Base-by-base conservation (phyloP, 352 stramenopile genomes). In the Pythium diclinum region DNA sequence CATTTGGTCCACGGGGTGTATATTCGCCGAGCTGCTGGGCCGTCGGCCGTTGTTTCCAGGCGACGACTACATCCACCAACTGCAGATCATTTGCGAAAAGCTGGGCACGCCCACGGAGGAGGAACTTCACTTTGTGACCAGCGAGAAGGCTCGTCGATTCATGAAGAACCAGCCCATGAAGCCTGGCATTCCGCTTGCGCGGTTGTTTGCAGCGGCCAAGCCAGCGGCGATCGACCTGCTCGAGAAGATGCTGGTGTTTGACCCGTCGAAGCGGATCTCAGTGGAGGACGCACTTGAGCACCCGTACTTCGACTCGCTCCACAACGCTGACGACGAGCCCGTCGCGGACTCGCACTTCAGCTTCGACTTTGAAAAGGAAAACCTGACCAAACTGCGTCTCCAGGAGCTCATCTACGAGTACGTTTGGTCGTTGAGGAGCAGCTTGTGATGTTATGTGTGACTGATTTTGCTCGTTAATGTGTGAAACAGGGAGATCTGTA, bases 61-160 rank as follows among this genome's bases (percentile, higher is more conserved):
- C 1, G 94, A 99, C 58, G 97, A 99, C 76, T 99, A 99, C 76
- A 99, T 99, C 75, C 93, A 99, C 76, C 97, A 99, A 78, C 93
- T 99, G 49, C 88, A 97, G 76, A 94, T 98, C 70, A 98, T 98
- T 59, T 95, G 85, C 65, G 88, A 97, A 60, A 94, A 96, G 60
- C 80, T 98, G 36, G 92, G 92, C 36, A 96, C 87, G 44, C 88
- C 89, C 11, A 73, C 72, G 28, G 82, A 98, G 49, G 86, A 87
- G 0, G 92, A 97, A 33, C 63, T 98, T 21, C 78, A 95, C 63
- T 98, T 97, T 67, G 87, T 98, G 51, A 95, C 88, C 33, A 97
- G 90, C 61, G 87, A 98, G 44, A 94, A 87, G 64, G 86, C 88
- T 16, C 83, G 77, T 33, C 78, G 84, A 1, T 95, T 95, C 69